Conservation (phyloP, 495 filamentous ascomycete species). For the Podospora pseudoanserina region DNA sequence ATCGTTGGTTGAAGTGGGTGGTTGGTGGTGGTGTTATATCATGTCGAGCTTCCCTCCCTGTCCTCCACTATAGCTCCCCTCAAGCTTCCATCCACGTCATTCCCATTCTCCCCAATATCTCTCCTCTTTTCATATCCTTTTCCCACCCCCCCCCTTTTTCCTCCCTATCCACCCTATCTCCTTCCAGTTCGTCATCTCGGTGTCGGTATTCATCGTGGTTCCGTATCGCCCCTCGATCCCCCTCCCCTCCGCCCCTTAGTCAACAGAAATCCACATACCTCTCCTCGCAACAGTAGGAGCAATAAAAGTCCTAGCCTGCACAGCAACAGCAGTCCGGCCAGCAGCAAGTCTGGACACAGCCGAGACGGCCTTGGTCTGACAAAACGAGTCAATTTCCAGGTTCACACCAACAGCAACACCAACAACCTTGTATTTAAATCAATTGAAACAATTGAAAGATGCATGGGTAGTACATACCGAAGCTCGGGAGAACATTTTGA, state of each 20-base stretch:
- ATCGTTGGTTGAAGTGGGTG: neutral
- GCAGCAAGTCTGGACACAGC: conserved; percentile 59
- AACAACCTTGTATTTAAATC: too few relatives aligned
- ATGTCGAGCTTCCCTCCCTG: neutral
- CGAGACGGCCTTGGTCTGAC: conserved; percentile 60
- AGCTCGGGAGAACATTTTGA: conserved; percentile 62
- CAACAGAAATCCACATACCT: conserved; percentile 54
- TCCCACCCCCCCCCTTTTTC: neutral
- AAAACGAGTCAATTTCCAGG: conserved; percentile 21
- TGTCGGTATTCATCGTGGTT: conserved; percentile 18
- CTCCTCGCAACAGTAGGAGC: conserved; percentile 66
- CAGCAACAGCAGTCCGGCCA: conserved; percentile 64
- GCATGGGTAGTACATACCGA: conserved; percentile 48
- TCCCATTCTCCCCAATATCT: neutral
- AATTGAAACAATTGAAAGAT: conserved; percentile 19
- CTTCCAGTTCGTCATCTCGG: neutral
- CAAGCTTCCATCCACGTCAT: neutral
- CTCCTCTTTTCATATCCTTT: neutral
- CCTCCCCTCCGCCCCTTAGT: conserved; percentile 7
- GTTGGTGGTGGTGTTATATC: conserved; percentile 15
- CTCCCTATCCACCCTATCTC: neutral
- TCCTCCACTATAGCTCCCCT: conserved; percentile 5
- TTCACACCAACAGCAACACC: neutral
- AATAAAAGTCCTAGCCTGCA: conserved; percentile 78
- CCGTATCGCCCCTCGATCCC: neutral